Evolutionary conservation across 2,329 filamentous ascomycete genomes (phyloP).

Genomic region (Emmonsia crescens): DNA sequence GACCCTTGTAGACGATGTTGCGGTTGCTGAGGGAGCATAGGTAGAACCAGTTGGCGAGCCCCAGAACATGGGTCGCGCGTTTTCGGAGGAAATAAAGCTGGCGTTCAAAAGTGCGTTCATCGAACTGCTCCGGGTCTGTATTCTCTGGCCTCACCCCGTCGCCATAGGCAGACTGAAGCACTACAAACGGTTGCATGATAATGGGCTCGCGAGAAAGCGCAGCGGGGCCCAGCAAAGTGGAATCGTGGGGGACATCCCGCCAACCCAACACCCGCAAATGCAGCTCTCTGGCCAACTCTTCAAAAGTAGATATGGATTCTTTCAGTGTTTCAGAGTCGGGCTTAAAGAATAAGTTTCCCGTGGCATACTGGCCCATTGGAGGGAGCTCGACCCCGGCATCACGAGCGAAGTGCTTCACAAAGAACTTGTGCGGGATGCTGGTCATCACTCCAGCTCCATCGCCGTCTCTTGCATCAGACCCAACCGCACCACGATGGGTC

Average conservation of each 20-base stretch:
- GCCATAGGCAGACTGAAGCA: slow-evolving; percentile 76
- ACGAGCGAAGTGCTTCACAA: slow-evolving; percentile 93
- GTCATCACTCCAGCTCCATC: slow-evolving; percentile 99
- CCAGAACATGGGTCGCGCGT: slow-evolving; percentile 86
- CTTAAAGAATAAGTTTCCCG: slow-evolving; percentile 98
- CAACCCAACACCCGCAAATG: slow-evolving; percentile 87
- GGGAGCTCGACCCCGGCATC: slow-evolving; percentile 83
- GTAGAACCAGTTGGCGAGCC: slow-evolving; percentile 98
- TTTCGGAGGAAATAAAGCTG: slow-evolving; percentile 93
- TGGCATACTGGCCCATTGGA: slow-evolving; percentile 83
- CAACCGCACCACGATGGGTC: slow-evolving; percentile 97
- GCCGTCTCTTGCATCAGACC: slow-evolving; percentile 93
- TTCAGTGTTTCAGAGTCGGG: slow-evolving; percentile 81
- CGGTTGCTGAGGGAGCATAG: slow-evolving; percentile 92
- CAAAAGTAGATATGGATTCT: slow-evolving; percentile 84
- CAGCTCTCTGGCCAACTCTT: slow-evolving; percentile 80
- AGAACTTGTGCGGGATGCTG: slow-evolving; percentile 96
- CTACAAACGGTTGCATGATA: slow-evolving; percentile 91
- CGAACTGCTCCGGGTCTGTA: slow-evolving; percentile 69
- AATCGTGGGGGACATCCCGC: slow-evolving; percentile 92
- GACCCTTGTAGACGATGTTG: slow-evolving; percentile 98
- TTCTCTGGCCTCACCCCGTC: slow-evolving; percentile 64
- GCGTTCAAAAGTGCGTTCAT: slow-evolving; percentile 77
- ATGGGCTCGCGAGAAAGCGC: slow-evolving; percentile 88
- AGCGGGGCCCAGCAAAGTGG: slow-evolving; percentile 81